Conservation (phyloP, 208 protist species). For the Naegleria lovaniensis region DNA sequence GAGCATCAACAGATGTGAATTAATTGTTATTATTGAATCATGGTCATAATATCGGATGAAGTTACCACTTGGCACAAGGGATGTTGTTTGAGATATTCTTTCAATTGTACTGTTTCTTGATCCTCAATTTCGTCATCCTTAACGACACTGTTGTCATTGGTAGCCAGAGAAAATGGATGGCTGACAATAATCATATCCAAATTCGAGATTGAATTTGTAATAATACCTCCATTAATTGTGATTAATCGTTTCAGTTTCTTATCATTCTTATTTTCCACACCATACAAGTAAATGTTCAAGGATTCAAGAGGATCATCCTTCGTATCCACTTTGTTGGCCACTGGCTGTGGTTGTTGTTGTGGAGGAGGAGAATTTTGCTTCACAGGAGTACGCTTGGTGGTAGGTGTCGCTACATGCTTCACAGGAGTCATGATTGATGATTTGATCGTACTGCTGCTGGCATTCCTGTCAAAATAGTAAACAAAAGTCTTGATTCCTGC, state of each 20-base stretch:
- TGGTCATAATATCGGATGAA: not conserved
- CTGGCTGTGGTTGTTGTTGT: not conserved
- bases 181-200: not conserved
- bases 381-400: not conserved
- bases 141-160: not conserved
- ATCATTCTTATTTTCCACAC: not conserved
- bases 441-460: not conserved
- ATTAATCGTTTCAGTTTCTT: not conserved
- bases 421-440: no score
- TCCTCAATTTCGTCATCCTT: not conserved
- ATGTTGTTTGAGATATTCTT: not conserved
- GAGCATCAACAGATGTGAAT: no score
- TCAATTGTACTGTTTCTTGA: not conserved
- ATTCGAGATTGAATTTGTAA: not conserved
- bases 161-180: not conserved
- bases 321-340: not conserved
- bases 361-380: not conserved
- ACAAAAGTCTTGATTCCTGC: not conserved
- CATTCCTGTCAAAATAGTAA: not conserved
- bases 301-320: not conserved
- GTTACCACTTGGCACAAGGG: not conserved
- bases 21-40: not conserved
- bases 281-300: not conserved
- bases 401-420: no score
- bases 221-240: not conserved